Percentiles rank a stretch among this genome's conserved stretches.
phyloP scores from a whole-genome alignment of 805 yeast genomes.

The Yarrowia osloensis region DNA sequence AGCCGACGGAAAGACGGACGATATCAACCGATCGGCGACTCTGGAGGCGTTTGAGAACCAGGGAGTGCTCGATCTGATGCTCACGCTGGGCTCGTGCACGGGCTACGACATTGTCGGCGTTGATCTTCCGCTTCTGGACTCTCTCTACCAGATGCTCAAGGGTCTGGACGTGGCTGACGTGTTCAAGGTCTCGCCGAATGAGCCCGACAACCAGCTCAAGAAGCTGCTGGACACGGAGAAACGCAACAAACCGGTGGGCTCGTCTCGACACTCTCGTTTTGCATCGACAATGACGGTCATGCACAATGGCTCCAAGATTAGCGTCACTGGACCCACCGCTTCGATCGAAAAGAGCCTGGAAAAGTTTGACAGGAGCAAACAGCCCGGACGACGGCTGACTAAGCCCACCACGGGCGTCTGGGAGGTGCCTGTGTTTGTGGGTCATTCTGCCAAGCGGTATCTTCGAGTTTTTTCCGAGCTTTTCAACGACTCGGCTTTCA shows the following conservation, averaged over 20 bases:
- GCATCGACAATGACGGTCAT: slow-evolving; percentile 12
- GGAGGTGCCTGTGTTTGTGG: slow-evolving; percentile 19
- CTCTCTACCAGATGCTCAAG: slow-evolving; percentile 61
- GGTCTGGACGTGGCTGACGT: slow-evolving; percentile 48
- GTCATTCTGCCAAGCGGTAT: neutral
- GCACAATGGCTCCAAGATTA: slow-evolving; percentile 13
- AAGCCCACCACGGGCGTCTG: neutral
- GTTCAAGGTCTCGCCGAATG: neutral
- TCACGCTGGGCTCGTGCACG: slow-evolving; percentile 68
- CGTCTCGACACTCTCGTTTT: slow-evolving; percentile 18
- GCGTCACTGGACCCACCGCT: neutral
- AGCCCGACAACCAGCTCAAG: slow-evolving; percentile 2
- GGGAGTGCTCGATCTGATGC: slow-evolving; percentile 68
- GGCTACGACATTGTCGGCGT: slow-evolving; percentile 65
- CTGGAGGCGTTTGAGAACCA: slow-evolving; percentile 63
- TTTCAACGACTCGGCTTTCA: slow-evolving; percentile 26
- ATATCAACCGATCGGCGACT: slow-evolving; percentile 63
- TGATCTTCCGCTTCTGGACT: slow-evolving; percentile 66
- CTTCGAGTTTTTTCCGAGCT: neutral
- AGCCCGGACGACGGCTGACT: neutral
- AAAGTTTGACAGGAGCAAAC: slow-evolving; percentile 8
- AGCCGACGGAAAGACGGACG: slow-evolving; percentile 52
- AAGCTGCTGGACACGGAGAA: neutral
- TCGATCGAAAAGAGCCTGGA: slow-evolving; percentile 4
- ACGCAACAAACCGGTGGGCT: neutral